Evolutionary conservation across 2,329 filamentous ascomycete species (phyloP).

Genomic region (Talaromyces marneffei): DNA sequence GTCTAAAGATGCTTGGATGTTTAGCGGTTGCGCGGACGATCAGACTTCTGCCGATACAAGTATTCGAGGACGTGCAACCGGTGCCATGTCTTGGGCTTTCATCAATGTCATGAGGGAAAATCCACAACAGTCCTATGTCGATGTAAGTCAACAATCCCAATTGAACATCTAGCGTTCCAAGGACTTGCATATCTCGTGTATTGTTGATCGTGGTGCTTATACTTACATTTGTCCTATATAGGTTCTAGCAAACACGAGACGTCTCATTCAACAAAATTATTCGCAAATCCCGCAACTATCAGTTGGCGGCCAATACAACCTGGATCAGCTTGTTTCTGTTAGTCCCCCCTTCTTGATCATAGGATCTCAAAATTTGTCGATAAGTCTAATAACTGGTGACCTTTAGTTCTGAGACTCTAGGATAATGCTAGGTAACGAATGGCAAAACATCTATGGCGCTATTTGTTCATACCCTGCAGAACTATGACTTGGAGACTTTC

Average conservation of each 20-base stretch:
- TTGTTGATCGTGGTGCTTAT: neutral
- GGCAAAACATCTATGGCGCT: neutral
- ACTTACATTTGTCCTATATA: conserved; percentile 17
- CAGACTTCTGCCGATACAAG: conserved; percentile 47
- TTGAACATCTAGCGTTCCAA: neutral
- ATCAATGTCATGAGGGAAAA: conserved; percentile 14
- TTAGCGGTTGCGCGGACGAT: conserved; percentile 47
- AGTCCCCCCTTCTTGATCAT: neutral
- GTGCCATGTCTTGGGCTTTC: conserved; percentile 16
- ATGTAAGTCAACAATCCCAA: neutral
- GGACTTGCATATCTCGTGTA: neutral
- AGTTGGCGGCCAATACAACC: conserved; percentile 10
- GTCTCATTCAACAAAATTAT: conserved; percentile 22
- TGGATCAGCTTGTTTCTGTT: conserved; percentile 11
- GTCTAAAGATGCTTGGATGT: conserved; percentile 47
- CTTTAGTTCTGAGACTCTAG: neutral
- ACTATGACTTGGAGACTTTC: neutral
- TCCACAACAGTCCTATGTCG: conserved; percentile 10
- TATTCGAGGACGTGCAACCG: conserved; percentile 37
- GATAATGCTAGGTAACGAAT: neutral
- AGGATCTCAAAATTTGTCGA: neutral
- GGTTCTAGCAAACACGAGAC: conserved; percentile 26
- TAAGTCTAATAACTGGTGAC: neutral
- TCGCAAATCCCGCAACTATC: conserved; percentile 28
- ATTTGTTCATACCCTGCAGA: neutral